Base-by-base conservation (phyloP, 2,329 filamentous ascomycete genomes). In the Rugonectria rugulosa region DNA sequence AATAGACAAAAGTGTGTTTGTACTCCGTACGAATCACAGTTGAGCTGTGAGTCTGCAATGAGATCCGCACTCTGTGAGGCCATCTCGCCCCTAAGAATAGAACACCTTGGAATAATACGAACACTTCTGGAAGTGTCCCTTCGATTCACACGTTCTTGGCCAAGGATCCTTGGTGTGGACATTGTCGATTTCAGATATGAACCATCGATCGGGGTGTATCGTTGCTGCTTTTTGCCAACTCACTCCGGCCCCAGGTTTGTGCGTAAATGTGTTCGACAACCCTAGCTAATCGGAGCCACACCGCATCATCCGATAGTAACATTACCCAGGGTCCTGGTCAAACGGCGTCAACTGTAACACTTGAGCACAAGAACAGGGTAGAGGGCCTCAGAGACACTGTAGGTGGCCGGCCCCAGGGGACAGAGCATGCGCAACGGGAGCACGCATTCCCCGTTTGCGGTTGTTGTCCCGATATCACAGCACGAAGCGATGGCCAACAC, bases 141-240 rank as follows among this genome's bases (percentile, higher is more conserved):
- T 46, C 50, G 27, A 45, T 53, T 45, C 49, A 26, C 27, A 24
- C 38, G 24, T 20, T 20, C 27, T 36, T 17, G 34, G 32, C 26
- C 26, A 27, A 43, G 46, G 42, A 41, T 41, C 53, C 46, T 20
- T 32, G 52, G 40, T 48, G 37, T 14, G 34, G 26, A 36, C 41
- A 15, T 32, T 38, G 40, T 50, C 42, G 37, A 31, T 29, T n/a
- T 31, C 27, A 46, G 40, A 50, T 50, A 40, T 32, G 46, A 50
- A 56, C 41, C 40, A 26, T 17, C 24, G 32, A 55, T 55, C 52
- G 46, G 40, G 29, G 43, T 21, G 29, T 14, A 17, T 54, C 42
- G 44, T 55, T 32, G 40, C 38, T 55, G 47, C 53, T 50, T 46
- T 48, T 34, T 45, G 31, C 53, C 53, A 43, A 49, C 40, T 38